Evolutionary conservation across 148 eudicot genomes (phyloP).

Genomic region (Fagopyrum tataricum): DNA sequence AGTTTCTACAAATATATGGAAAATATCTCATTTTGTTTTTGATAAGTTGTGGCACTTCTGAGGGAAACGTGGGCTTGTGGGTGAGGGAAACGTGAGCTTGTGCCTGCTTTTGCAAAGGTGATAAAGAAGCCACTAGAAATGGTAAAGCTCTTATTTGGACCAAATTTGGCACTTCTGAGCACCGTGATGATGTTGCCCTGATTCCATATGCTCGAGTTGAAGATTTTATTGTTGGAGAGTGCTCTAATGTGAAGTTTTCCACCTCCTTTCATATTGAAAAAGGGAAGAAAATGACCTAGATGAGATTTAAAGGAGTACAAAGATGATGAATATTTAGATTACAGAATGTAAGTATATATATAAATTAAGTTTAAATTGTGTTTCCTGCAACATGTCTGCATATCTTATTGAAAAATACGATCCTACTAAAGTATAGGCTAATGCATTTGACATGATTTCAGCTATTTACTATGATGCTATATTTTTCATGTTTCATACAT

Average conservation of each 20-base stretch:
- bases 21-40: too few species aligned
- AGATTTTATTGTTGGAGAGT: conserved; percentile 83
- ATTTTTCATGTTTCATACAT: background rate
- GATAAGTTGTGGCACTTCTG: too few species aligned
- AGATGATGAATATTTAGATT: conserved; percentile 82
- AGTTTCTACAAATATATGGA: too few species aligned
- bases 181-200: conserved; percentile 73
- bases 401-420: background rate
- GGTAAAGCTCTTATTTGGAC: conserved; percentile 70
- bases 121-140: too few species aligned
- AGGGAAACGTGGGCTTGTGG: too few species aligned
- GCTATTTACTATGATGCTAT: background rate
- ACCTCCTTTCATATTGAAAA: conserved; percentile 92
- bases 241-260: conserved; percentile 71
- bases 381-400: background rate
- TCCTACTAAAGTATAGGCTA: background rate
- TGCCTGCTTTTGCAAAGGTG: too few species aligned
- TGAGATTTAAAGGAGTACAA: conserved; percentile 75
- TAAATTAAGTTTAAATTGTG: background rate
- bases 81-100: too few species aligned
- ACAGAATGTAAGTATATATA: conserved; percentile 53
- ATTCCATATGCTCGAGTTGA: conserved; percentile 82
- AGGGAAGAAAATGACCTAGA: conserved; percentile 65
- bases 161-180: conserved; percentile 67
- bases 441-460: background rate